phyloP scores from a whole-genome alignment of 768 basidiomycete species.

The Lentinus tigrinus region DNA sequence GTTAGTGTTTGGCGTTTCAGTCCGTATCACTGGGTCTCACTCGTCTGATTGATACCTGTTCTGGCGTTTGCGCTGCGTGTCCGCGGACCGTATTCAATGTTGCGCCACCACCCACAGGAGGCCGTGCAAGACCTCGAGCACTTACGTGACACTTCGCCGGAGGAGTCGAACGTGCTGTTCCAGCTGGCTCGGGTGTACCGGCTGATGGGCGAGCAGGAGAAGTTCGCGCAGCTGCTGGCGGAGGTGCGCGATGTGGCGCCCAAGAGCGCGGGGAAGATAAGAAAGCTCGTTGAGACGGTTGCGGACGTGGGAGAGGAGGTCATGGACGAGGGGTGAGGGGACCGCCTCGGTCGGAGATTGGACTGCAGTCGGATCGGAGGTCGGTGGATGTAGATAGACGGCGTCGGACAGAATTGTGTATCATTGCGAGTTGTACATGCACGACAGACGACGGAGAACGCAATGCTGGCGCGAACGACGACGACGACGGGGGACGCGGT shows the following conservation, averaged over 20 bases:
- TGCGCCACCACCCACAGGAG: slow-evolving; percentile 42
- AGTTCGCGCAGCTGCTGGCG: slow-evolving; percentile 83
- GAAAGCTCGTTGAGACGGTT: slow-evolving; percentile 70
- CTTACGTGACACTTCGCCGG: slow-evolving; percentile 80
- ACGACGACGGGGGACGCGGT: background rate
- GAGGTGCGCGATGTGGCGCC: slow-evolving; percentile 93
- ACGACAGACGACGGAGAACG: background rate
- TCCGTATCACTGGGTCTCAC: slow-evolving; percentile 55
- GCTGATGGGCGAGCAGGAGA: slow-evolving; percentile 70
- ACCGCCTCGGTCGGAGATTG: slow-evolving; percentile 12
- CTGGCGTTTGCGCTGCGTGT: slow-evolving; percentile 12
- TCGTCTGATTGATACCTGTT: slow-evolving; percentile 37
- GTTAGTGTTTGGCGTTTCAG: slow-evolving; percentile 46
- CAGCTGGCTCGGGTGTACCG: slow-evolving; percentile 92
- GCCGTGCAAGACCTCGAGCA: slow-evolving; percentile 81
- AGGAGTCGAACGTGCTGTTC: slow-evolving; percentile 96
- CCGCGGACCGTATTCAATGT: background rate
- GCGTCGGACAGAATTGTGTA: background rate
- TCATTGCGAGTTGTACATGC: background rate
- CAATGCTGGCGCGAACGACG: background rate
- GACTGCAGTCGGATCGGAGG: background rate
- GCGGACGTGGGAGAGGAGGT: slow-evolving; percentile 49
- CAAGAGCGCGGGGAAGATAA: slow-evolving; percentile 81
- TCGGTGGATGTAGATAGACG: background rate
- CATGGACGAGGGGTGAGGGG: slow-evolving; percentile 69